phyloP scores from a whole-genome alignment of 2,329 filamentous ascomycete genomes.

The Curvularia sp. region DNA sequence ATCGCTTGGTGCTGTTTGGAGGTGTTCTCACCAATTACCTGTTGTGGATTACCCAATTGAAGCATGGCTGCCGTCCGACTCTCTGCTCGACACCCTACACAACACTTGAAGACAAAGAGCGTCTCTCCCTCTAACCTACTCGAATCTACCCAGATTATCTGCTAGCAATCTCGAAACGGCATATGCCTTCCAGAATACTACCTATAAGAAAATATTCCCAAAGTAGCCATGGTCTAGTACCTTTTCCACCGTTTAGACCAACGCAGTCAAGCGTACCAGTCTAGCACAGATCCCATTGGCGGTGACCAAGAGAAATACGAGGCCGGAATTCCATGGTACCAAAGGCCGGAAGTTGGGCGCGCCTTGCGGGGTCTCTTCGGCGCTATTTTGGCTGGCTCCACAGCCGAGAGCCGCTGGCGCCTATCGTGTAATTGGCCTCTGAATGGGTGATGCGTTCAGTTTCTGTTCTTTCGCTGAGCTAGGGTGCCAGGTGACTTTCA shows the following conservation, averaged over 20 bases:
- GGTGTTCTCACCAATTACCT: neutral
- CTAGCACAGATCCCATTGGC: neutral
- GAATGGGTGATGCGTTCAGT: neutral
- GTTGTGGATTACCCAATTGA: neutral
- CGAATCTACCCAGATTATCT: neutral
- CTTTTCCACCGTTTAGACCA: neutral
- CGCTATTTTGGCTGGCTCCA: slow-evolving; percentile 19
- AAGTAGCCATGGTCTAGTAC: neutral
- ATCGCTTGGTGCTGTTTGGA: neutral
- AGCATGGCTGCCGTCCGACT: neutral
- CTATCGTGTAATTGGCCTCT: neutral
- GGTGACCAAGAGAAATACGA: neutral
- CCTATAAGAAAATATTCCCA: neutral
- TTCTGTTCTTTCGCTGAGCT: neutral
- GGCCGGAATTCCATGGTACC: slow-evolving; percentile 9
- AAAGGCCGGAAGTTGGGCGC: slow-evolving; percentile 9
- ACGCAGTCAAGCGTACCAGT: neutral
- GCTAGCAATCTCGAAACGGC: neutral
- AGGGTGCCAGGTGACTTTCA: neutral
- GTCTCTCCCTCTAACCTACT: neutral
- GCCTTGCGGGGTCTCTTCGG: slow-evolving; percentile 3
- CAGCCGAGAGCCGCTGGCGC: slow-evolving; percentile 9
- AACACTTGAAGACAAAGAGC: neutral
- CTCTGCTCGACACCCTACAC: neutral
- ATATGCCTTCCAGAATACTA: neutral